Base-by-base conservation (phyloP, 2,329 filamentous ascomycete genomes). In the Blastomyces gilchristii region DNA sequence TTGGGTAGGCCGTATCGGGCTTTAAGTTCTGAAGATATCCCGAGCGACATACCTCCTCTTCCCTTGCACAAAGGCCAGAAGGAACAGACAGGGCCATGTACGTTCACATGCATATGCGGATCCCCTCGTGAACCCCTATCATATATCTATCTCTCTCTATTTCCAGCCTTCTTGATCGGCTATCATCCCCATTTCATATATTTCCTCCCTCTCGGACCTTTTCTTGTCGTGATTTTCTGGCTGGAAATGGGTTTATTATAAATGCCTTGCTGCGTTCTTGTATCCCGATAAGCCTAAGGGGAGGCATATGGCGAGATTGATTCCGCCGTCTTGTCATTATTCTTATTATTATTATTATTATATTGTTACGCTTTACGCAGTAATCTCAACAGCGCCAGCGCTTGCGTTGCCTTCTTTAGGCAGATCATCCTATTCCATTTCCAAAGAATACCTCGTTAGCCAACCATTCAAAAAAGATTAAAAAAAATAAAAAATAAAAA, bases 381-480 rank as follows among this genome's bases (percentile, higher is more conserved):
- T 70, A 64, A 78, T 73, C 39, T 71, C 68, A 22, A 69, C 68
- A 18, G 71, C 65, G 31, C 53, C 62, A 69, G 67, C 53, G 22
- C 54, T 59, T 45, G 63, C 61, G 9, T 69, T 68, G 63, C 78
- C 76, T 39, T 77, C 74, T 68, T 81, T 80, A 3, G 81, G 80
- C 61, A 85, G 71, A 72, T 83, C 80, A 64, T 81, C 78, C 78
- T 83, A 68, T 47, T 41, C 47, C 60, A 58, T 34, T 31, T 39
- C 43, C 43, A n/a, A 45, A 45, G 18, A 62, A n/a, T 9, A 34
- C 37, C 14, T 22, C 25, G 50, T 57, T 57, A 54, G 50, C 39
- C 25, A 25, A 37, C 12, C 31, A 61, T 4, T 22, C n/a, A 22
- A 22, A 22, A 12, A 12, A n/a, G n/a, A n/a, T n/a, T n/a, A n/a